A percentile compares a stretch with the other conserved stretches of the same genome.
phyloP scores from a whole-genome alignment of 192 early-diverging fungal genomes.

The Bifiguratus adelaidae region DNA sequence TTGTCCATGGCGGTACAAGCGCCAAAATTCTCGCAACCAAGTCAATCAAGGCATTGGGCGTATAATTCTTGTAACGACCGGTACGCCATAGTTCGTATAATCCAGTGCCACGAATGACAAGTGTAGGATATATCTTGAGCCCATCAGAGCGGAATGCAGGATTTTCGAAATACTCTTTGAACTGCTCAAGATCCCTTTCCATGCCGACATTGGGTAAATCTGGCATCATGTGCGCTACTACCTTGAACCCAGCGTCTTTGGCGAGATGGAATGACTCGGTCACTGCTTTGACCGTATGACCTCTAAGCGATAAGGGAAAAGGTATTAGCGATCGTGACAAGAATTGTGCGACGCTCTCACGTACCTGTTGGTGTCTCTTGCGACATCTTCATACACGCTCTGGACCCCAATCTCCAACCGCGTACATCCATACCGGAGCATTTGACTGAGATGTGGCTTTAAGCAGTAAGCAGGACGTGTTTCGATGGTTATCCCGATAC shows the following conservation, averaged over 20 bases:
- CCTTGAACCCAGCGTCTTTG: constrained; percentile 98
- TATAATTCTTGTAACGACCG: constrained; percentile 94
- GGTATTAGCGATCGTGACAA: background rate
- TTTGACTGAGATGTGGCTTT: constrained; percentile 95
- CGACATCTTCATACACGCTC: constrained; percentile 99
- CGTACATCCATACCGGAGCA: constrained; percentile 98
- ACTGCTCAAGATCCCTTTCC: constrained; percentile 98
- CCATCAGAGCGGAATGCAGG: constrained; percentile 98
- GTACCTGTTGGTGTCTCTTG: constrained; percentile 89
- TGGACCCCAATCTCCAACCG: constrained; percentile 97
- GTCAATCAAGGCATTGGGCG: constrained; percentile 92
- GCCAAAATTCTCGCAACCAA: constrained; percentile 91
- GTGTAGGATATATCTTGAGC: constrained; percentile 95
- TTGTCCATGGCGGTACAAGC: constrained; percentile 97
- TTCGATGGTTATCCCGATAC: constrained; percentile 99
- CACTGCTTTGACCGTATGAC: constrained; percentile 97
- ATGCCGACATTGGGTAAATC: constrained; percentile 99
- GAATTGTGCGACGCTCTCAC: background rate
- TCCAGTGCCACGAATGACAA: constrained; percentile 97
- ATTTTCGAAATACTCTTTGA: constrained; percentile 97
- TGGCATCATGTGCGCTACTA: constrained; percentile 99
- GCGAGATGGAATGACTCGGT: constrained; percentile 95
- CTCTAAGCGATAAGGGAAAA: constrained; percentile 25
- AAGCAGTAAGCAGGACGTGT: constrained; percentile 97
- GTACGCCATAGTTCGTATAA: constrained; percentile 99